Conservation (phyloP, 1,284 basidiomycete genomes). For the Heterobasidion annosum region DNA sequence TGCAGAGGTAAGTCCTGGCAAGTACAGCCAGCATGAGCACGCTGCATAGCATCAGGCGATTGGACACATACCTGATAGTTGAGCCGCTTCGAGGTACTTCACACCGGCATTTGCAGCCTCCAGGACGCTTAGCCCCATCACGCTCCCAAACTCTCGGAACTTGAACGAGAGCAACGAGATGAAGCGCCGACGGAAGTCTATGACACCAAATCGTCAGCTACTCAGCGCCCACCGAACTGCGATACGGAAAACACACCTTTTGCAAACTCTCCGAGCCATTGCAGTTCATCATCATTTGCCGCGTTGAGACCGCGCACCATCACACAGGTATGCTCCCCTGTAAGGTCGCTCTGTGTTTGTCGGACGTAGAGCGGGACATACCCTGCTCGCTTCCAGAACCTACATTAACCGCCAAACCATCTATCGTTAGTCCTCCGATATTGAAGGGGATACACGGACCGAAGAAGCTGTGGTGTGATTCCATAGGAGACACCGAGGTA, state of each 20-base stretch:
- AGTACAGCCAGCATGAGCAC: not conserved
- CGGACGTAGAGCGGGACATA: conserved; percentile 91
- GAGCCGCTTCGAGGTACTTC: conserved; percentile 38
- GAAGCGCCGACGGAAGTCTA: conserved; percentile 92
- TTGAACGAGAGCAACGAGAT: conserved; percentile 86
- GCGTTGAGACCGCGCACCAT: conserved; percentile 82
- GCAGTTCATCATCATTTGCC: conserved; percentile 49
- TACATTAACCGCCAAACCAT: conserved; percentile 15
- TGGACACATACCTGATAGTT: conserved; percentile 26
- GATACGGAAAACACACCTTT: conserved; percentile 46
- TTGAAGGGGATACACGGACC: conserved; percentile 28
- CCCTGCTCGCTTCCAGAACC: conserved; percentile 94
- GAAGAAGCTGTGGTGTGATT: conserved; percentile 79
- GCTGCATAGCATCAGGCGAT: not conserved
- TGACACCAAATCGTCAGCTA: not conserved
- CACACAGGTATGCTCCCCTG: conserved; percentile 94
- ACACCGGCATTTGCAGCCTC: conserved; percentile 73
- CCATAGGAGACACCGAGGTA: conserved; percentile 98
- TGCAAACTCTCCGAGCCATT: conserved; percentile 88
- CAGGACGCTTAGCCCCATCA: conserved; percentile 81
- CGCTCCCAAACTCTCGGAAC: conserved; percentile 88
- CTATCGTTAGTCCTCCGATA: not conserved
- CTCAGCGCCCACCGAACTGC: not conserved
- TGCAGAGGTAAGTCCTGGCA: conserved; percentile 41
- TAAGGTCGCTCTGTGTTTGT: conserved; percentile 91